These are phyloP conservation scores for Chenopodium suecicum DNA, from an alignment of 148 eudicot genomes.

Conservation along the genomic window DNA sequence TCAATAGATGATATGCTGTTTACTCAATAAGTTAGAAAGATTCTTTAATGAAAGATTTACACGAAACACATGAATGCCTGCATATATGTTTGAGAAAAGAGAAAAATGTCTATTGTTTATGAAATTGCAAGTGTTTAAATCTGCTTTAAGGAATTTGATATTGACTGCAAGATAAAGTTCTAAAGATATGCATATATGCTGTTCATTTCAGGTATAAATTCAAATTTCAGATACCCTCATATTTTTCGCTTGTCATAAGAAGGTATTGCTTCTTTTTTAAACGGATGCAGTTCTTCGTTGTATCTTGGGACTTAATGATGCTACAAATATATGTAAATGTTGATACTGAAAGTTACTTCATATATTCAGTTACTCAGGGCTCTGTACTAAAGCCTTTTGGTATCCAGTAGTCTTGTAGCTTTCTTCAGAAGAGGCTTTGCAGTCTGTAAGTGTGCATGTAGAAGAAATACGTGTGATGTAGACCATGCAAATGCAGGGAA, in stretches of 20 bases:
- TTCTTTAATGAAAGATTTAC: background rate
- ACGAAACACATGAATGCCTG: background rate
- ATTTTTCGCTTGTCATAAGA: slow-evolving; percentile 87
- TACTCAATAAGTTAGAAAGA: background rate
- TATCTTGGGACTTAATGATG: background rate
- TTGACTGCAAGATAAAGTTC: slow-evolving; percentile 2
- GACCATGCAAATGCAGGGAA: background rate
- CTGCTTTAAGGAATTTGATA: background rate
- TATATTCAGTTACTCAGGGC: background rate
- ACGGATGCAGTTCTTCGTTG: background rate
- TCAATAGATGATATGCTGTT: background rate
- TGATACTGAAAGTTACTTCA: background rate
- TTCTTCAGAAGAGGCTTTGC: slow-evolving; percentile 4
- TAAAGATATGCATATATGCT: background rate
- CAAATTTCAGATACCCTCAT: slow-evolving; percentile 92
- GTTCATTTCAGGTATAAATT: slow-evolving; percentile 75
- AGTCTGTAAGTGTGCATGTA: slow-evolving; percentile 1
- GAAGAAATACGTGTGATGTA: background rate
- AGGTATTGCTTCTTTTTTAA: slow-evolving; percentile 47
- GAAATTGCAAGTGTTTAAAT: slow-evolving; percentile 5
- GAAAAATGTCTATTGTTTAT: background rate
- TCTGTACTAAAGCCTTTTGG: background rate
- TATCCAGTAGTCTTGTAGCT: background rate
- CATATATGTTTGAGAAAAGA: background rate
- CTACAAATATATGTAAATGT: background rate